Base-by-base conservation (phyloP, 345 rosid genomes). In the Turnera subulata region DNA sequence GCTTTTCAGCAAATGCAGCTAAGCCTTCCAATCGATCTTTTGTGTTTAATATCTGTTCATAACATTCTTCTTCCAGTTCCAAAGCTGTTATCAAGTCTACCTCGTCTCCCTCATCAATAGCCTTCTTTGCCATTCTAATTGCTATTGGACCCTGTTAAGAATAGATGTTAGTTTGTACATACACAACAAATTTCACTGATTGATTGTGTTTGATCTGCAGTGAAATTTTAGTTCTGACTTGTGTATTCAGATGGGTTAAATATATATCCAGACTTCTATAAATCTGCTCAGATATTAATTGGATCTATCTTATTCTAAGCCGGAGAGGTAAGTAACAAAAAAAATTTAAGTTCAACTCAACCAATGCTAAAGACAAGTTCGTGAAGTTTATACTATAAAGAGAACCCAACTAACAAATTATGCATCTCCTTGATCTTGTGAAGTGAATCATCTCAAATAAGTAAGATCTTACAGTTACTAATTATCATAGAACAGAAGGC, bases 11-110 rank as follows among this genome's bases (percentile, higher is more conserved):
- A 29, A 29, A 29, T 29, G 98, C 91, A 37, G 82, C 88, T 77
- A 92, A 75, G 43, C 96, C 95, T 77, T 89, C 95, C 69, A 86
- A 76, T 20, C 96, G 89, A 73, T 92, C 96, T 37, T 80, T 57
- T 2, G 95, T 83, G 75, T 82, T 55, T 53, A 92, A 61, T 55
- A 72, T 32, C 60, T 64, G 75, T 65, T 76, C 68, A 56, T 92
- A 84, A 76, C 95, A 86, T 63, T 77, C 81, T 66, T 84, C 89
- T 74, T 92, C 98, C 50, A 83, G 47, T n/a, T 83, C 90, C 66
- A 86, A 57, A 45, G 77, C 92, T 1, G 87, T 78, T 53, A 50
- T 59, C 63, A 63, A 74, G 46, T 78, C 4, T 93, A 95, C 95
- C 86, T 80, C 73, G 66, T 80, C 58, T 86, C 95, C 96, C 59